Base-by-base conservation (phyloP, 148 eudicot species). In the Vaccinium myrtillus region DNA sequence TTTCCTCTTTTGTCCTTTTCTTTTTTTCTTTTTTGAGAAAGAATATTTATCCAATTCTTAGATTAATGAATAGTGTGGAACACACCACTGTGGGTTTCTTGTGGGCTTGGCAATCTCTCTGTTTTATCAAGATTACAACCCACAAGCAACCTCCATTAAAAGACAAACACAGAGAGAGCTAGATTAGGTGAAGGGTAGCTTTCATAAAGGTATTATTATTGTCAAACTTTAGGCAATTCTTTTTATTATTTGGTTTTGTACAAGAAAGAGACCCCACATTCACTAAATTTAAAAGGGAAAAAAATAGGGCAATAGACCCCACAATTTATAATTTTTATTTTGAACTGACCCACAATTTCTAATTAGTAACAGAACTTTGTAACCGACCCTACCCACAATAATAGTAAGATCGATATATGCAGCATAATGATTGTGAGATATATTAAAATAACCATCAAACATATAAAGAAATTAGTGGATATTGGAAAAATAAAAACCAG, bases 181-280 rank as follows among this genome's bases (percentile, higher is more conserved):
- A 69, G 74, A 27, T 43, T 14, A 1, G 93, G 89, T 87, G 89
- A 58, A 49, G 56, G 84, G 88, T 87, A 84, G 89, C 90, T 88
- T 83, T 87, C 91, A 81, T 25, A 85, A 81, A 79, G 87, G 82
- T 82, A 71, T 77, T 73, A 81, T 85, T 85, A 90, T 84, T 84
- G 88, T 86, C 88, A 83, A 87, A 87, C 84, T 86, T 87, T 83
- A 80, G 75, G 77, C 81, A 82, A 86, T 85, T 79, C 85, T 86
- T 90, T 90, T 88, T 77, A 86, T 82, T 84, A 86, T 83, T 69
- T 76, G 75, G 55, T 27, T 84, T 84, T 85, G 80, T 86, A 69
- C 51, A 39, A 23, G 69, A n/a, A 70, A 82, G 58, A 9, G 53
- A 87, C 53, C 83, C 89, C 87, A 50, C 83, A 46, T 8, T 84